These are phyloP conservation scores for Phytopythium chamaehyphon DNA, from an alignment of 352 stramenopile species.

Conservation along the genomic window DNA sequence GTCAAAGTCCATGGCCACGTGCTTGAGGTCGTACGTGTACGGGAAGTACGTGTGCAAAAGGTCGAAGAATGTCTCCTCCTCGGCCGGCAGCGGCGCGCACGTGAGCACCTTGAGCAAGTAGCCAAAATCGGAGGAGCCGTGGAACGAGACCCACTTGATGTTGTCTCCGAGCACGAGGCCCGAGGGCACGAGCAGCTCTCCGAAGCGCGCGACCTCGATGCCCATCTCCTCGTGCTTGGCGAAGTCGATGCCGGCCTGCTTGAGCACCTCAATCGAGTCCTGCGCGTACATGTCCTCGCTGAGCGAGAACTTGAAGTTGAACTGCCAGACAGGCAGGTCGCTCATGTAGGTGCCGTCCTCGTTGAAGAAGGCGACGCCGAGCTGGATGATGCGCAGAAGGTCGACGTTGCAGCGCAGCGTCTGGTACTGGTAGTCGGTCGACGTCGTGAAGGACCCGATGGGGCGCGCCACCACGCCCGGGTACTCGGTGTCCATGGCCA, in stretches of 20 bases:
- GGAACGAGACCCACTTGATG: slow-evolving; percentile 99
- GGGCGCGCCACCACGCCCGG: slow-evolving; percentile 97
- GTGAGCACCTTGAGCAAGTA: slow-evolving; percentile 98
- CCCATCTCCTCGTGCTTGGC: slow-evolving; percentile 93
- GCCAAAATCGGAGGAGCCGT: slow-evolving; percentile 99
- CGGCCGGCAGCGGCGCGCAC: slow-evolving; percentile 82
- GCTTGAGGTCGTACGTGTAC: slow-evolving; percentile 98
- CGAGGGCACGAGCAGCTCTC: slow-evolving; percentile 96
- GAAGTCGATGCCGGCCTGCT: slow-evolving; percentile 98
- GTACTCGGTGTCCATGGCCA: slow-evolving; percentile 99
- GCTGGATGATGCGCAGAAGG: slow-evolving; percentile 98
- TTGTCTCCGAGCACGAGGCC: slow-evolving; percentile 98
- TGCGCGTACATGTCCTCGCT: slow-evolving; percentile 99
- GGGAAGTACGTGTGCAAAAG: slow-evolving; percentile 98
- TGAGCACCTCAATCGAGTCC: slow-evolving; percentile 98
- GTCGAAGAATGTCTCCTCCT: slow-evolving; percentile 96
- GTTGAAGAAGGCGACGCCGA: slow-evolving; percentile 97
- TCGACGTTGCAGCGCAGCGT: slow-evolving; percentile 99
- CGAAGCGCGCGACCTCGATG: slow-evolving; percentile 97
- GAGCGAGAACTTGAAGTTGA: slow-evolving; percentile 99
- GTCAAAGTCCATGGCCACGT: slow-evolving; percentile 97
- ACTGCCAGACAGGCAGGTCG: slow-evolving; percentile 98
- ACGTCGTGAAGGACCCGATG: slow-evolving; percentile 94
- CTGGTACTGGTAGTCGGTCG: slow-evolving; percentile 98
- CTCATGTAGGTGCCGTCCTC: slow-evolving; percentile 93